A percentile compares a stretch with the other conserved stretches of the same genome.
Evolutionary conservation across 257 asterid genomes (phyloP).

Genomic region (Lycium barbarum): DNA sequence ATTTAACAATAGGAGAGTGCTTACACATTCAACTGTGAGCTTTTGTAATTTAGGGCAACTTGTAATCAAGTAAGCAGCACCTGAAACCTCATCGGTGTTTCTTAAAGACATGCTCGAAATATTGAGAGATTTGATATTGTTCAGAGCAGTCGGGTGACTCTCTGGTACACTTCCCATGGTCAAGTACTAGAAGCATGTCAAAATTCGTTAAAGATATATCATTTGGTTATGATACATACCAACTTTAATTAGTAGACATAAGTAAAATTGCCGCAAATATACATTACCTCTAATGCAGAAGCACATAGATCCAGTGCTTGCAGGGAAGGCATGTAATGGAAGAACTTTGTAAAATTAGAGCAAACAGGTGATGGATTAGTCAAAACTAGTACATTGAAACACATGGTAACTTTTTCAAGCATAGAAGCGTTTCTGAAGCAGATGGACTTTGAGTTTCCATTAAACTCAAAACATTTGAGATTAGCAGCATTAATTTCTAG

Average conservation of each 20-base stretch:
- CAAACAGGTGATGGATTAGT: conserved; percentile 48
- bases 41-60: conserved; percentile 59
- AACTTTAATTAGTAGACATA: neutral
- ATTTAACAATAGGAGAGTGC: neutral
- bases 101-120: conserved; percentile 56
- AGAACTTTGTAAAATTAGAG: conserved; percentile 52
- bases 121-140: conserved; percentile 48
- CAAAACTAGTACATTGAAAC: conserved; percentile 49
- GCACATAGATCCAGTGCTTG: conserved; percentile 57
- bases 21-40: conserved; percentile 48
- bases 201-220: neutral
- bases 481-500: conserved; percentile 50
- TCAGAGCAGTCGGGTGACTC: conserved; percentile 46
- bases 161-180: conserved; percentile 58
- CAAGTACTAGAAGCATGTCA: conserved; percentile 51
- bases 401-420: conserved; percentile 46
- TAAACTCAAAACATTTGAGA: conserved; percentile 56
- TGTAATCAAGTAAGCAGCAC: conserved; percentile 63
- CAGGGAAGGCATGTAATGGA: conserved; percentile 53
- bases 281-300: conserved; percentile 59
- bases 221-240: neutral
- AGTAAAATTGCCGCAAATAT: neutral
- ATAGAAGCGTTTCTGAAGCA: conserved; percentile 55
- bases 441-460: conserved; percentile 51
- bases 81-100: conserved; percentile 52